Base-by-base conservation (phyloP, 140 eudicot genomes). In the Erigeron philadelphicus region DNA sequence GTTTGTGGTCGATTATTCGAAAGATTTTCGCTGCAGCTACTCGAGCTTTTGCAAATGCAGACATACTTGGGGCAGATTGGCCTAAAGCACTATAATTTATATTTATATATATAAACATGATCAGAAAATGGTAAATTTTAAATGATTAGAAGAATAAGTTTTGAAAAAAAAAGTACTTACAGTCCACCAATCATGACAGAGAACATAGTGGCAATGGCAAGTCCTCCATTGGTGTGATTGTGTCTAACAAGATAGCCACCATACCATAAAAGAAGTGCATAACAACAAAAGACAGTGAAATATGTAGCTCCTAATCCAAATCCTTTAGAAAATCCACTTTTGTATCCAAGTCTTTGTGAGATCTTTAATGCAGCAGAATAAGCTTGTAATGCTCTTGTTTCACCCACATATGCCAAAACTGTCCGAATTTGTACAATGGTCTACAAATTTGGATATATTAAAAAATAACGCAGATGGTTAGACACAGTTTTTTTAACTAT, bases 131-230 rank as follows among this genome's bases (percentile, higher is more conserved):
- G 38, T 31, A 31, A 64, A 13, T 43, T 31, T 15, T 58, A n/a
- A 9, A 12, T n/a, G 1, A 23, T 67, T 25, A 46, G 62, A 48
- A 58, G 43, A 59, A 19, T 56, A 18, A 31, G 48, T 25, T 49
- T 68, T 9, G 45, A 49, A 50, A 55, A 61, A 10, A 66, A 16
- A 18, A 21, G 25, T 21, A 79, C 97, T 85, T 84, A 90, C 97
- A 85, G 76, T 58, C 97, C 96, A 76, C 97, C 97, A 25, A 90
- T 88, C 95, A 88, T 88, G 74, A 90, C 97, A 6, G 97, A 84
- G 65, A 88, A 90, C 95, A 90, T 88, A 54, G 97, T 90, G 65
- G 96, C 90, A 12, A 90, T 90, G 55, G 96, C 97, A 44, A 88
- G 89, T 12, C 97, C 97, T 10, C 97, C 97, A 50, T 90, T 88